A percentile compares a stretch with the other conserved stretches of the same genome.
Evolutionary conservation across 2,329 filamentous ascomycete species (phyloP).

Genomic region (Cordyceps pruinosa): DNA sequence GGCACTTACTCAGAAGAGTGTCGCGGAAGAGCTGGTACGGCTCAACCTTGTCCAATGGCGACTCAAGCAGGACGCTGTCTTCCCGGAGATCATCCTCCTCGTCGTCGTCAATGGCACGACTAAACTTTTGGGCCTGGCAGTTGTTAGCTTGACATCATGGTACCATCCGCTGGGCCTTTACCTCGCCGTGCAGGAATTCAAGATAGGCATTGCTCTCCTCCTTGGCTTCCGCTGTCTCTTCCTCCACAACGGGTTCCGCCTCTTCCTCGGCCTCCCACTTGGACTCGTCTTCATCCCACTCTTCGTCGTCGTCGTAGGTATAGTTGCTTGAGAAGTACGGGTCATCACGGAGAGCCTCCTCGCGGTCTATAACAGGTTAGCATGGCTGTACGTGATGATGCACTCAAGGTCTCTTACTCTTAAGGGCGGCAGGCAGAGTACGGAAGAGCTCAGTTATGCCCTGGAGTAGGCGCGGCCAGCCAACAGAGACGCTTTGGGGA

Average conservation of each 20-base stretch:
- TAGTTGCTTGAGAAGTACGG: slow-evolving; percentile 62
- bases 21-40: slow-evolving; percentile 85
- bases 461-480: slow-evolving; percentile 85
- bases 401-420: slow-evolving; percentile 51
- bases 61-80: slow-evolving; percentile 87
- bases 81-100: slow-evolving; percentile 87
- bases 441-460: slow-evolving; percentile 90
- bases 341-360: slow-evolving; percentile 86
- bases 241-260: slow-evolving; percentile 50
- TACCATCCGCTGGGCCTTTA: slow-evolving; percentile 28
- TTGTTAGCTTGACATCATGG: slow-evolving; percentile 16
- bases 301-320: slow-evolving; percentile 69
- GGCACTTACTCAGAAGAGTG: slow-evolving; percentile 68
- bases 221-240: slow-evolving; percentile 60
- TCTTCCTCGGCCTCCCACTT: slow-evolving; percentile 74
- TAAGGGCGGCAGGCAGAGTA: slow-evolving; percentile 78
- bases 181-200: slow-evolving; percentile 91
- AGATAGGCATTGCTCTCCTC: slow-evolving; percentile 93
- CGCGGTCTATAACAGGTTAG: slow-evolving; percentile 57
- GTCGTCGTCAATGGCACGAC: slow-evolving; percentile 58
- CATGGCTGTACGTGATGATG: background rate
- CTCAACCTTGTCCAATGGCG: slow-evolving; percentile 89
- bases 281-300: slow-evolving; percentile 74
- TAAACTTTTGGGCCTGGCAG: slow-evolving; percentile 73
- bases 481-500: slow-evolving; percentile 85